These are phyloP conservation scores for Marasmius fiardii DNA, from an alignment of 1,284 basidiomycete species.

Conservation along the genomic window DNA sequence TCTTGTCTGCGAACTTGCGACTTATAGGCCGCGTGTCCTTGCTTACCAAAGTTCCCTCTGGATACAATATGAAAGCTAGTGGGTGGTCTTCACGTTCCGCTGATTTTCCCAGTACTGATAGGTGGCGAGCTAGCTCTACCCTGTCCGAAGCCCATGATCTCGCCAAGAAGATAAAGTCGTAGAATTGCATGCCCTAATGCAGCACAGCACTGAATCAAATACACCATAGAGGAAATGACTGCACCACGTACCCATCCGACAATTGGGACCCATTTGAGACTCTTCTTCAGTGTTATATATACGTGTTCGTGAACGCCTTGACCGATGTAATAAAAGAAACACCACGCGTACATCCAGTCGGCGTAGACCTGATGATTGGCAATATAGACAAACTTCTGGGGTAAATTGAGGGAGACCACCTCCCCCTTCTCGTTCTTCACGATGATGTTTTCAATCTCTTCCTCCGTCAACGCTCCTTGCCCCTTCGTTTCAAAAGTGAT, in stretches of 20 bases:
- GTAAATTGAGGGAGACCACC: constrained; percentile 64
- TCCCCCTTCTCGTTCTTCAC: constrained; percentile 55
- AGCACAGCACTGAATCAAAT: background rate
- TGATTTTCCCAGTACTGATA: constrained; percentile 54
- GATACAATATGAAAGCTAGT: constrained; percentile 84
- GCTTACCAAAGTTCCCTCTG: constrained; percentile 90
- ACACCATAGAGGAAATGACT: background rate
- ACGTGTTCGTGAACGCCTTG: constrained; percentile 64
- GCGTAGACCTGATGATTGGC: constrained; percentile 87
- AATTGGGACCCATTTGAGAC: constrained; percentile 84
- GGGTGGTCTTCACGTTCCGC: constrained; percentile 66
- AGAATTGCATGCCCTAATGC: constrained; percentile 84
- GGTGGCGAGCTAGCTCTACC: constrained; percentile 61
- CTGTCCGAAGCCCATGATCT: constrained; percentile 56
- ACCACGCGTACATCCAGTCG: constrained; percentile 95
- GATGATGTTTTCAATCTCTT: constrained; percentile 55
- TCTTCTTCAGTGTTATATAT: constrained; percentile 88
- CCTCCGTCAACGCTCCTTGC: constrained; percentile 52
- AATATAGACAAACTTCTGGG: constrained; percentile 74
- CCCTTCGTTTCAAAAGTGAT: constrained; percentile 75
- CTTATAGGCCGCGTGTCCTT: constrained; percentile 80
- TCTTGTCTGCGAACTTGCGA: constrained; percentile 80
- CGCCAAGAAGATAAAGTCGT: constrained; percentile 82
- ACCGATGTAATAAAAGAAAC: constrained; percentile 74
- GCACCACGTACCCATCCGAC: constrained; percentile 74